These are phyloP conservation scores for Nymphaea colorata DNA, from an alignment of 164 flowering plant genomes.

Conservation along the genomic window DNA sequence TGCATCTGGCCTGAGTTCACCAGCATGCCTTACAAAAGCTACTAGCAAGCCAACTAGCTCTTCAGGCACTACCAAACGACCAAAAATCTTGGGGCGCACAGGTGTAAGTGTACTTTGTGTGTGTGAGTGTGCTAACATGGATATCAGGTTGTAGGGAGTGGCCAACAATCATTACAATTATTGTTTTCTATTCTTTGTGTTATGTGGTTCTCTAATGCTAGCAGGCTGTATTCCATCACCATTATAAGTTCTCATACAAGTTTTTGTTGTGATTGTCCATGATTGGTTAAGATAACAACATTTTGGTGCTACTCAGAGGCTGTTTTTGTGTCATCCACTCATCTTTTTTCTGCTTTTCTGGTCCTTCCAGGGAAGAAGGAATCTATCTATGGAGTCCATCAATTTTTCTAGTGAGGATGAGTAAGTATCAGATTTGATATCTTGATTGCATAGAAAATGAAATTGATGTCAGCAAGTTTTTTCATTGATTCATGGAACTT, in stretches of 20 bases:
- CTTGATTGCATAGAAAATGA: background rate
- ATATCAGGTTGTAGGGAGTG: background rate
- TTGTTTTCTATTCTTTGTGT: background rate
- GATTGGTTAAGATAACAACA: too few relatives aligned
- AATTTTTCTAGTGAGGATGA: conserved; percentile 47
- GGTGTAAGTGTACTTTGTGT: conserved; percentile 41
- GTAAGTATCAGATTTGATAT: conserved; percentile 38
- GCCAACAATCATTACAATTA: background rate
- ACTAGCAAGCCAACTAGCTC: conserved; percentile 14
- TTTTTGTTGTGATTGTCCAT: background rate
- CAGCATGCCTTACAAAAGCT: conserved; percentile 1
- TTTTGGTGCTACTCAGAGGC: too few relatives aligned
- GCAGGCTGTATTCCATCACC: background rate
- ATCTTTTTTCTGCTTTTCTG: background rate
- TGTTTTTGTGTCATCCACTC: background rate
- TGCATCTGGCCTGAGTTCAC: background rate
- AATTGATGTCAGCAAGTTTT: too few relatives aligned
- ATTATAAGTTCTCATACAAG: background rate
- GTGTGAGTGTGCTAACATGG: background rate
- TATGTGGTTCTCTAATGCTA: background rate
- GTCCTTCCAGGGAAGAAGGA: conserved; percentile 59
- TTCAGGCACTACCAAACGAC: conserved; percentile 14
- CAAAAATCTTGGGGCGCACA: conserved; percentile 55
- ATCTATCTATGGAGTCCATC: conserved; percentile 74
- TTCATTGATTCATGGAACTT: too few relatives aligned